A percentile compares a stretch with the other conserved stretches of the same genome.
These are phyloP conservation scores for Aspergillus vadensis DNA, from an alignment of 2,329 filamentous ascomycete genomes.

Conservation along the genomic window DNA sequence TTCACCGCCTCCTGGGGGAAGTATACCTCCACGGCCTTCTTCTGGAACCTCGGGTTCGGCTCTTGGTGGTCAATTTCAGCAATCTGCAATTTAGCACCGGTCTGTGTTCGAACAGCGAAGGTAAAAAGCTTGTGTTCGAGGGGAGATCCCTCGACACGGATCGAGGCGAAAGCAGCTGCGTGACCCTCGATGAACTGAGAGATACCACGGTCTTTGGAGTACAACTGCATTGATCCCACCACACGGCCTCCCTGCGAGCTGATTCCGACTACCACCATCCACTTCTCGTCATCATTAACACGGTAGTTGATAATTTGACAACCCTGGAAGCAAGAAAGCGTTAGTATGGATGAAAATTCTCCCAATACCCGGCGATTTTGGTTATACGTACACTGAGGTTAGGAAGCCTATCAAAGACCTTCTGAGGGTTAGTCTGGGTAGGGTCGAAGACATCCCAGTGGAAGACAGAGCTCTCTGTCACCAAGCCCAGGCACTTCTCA, in stretches of 20 bases:
- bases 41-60: conserved; percentile 83
- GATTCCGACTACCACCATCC: conserved; percentile 97
- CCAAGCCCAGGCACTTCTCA: conserved; percentile 81
- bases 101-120: conserved; percentile 87
- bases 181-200: conserved; percentile 98
- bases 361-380: background rate
- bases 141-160: conserved; percentile 84
- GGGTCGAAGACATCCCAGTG: conserved; percentile 97
- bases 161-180: conserved; percentile 87
- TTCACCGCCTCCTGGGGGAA: conserved; percentile 94
- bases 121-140: conserved; percentile 94
- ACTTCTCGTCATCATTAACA: conserved; percentile 91
- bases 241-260: conserved; percentile 91
- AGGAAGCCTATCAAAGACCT: conserved; percentile 91
- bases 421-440: conserved; percentile 74
- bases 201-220: conserved; percentile 92
- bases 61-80: conserved; percentile 95
- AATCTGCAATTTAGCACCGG: conserved; percentile 92
- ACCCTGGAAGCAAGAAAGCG: conserved; percentile 56
- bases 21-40: conserved; percentile 97
- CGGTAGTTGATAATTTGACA: conserved; percentile 99
- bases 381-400: conserved; percentile 72
- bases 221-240: conserved; percentile 94
- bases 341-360: background rate
- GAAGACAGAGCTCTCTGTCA: conserved; percentile 88